Evolutionary conservation across 345 rosid genomes (phyloP).

Genomic region (Noccaea bulbosa): DNA sequence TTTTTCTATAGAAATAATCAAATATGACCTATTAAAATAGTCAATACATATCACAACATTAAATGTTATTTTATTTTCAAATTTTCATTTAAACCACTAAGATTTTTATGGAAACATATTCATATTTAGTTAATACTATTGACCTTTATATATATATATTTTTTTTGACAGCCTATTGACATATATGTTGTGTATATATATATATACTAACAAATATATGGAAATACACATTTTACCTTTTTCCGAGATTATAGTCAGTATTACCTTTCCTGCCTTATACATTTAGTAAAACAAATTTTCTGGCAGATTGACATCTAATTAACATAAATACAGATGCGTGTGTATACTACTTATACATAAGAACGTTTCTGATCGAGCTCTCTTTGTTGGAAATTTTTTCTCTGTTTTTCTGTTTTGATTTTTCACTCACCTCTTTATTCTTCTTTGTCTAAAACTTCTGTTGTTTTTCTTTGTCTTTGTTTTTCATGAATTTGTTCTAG

Average conservation of each 20-base stretch:
- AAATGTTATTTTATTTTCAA: not conserved
- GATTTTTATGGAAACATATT: not conserved
- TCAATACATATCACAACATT: constrained; percentile 8
- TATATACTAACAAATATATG: constrained; percentile 2
- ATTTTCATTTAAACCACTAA: not conserved
- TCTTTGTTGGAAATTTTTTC: not conserved
- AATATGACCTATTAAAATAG: constrained; percentile 9
- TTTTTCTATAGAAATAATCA: not conserved
- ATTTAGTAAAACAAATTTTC: not conserved
- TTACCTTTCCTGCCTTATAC: constrained; percentile 1
- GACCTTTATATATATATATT: not conserved
- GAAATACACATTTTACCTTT: not conserved
- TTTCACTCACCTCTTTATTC: not conserved
- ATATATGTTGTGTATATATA: not conserved
- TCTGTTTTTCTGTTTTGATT: not conserved
- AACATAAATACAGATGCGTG: not conserved
- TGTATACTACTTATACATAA: not conserved
- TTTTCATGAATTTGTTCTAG: not conserved
- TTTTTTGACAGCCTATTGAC: too few species aligned
- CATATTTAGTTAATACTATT: not conserved
- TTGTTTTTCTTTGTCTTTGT: not conserved
- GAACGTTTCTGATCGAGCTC: not conserved
- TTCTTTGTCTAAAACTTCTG: not conserved
- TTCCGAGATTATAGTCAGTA: not conserved
- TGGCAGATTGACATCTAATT: constrained; percentile 5